Base-by-base conservation (phyloP, 352 stramenopile species). In the Globisporangium lucens region DNA sequence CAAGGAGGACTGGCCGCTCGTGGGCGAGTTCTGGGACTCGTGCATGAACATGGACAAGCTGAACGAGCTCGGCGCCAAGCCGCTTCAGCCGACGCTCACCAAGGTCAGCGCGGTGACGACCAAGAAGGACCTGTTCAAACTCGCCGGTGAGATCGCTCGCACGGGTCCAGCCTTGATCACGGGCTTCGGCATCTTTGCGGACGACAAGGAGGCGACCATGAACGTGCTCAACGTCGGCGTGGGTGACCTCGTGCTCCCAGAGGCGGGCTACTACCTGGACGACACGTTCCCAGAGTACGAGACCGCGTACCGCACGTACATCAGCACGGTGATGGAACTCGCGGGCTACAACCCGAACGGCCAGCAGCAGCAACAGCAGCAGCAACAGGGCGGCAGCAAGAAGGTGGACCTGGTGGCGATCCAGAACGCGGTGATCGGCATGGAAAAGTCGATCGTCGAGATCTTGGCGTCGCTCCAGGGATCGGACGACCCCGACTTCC, bases 201-300 rank as follows among this genome's bases (percentile, higher is more conserved):
- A 95, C 51, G 88, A 76, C 49, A 81, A 89, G 49, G 87, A 97
- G 62, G 82, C 78, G 8, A 79, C 88, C 36, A 73, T 73, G 33
- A 93, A 89, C 61, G 73, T 96, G n/a, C 73, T 90, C 3, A 88
- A 96, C 73, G 65, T 98, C 3, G 76, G 68, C 30, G 78, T 94
- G 61, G 76, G 69, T 7, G 76, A 95, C 5, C 78, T 98, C 51
- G 82, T 74, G 36, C 72, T 98, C 15, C 87, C 90, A 2, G 89
- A 83, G 49, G 93, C 97, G 68, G 98, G 98, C 70, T 94, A 43
- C 36, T 43, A 43, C 36, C 10, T 17, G 36, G 36, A 43, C 10
- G 10, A 43, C 36, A 17, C 36, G 10, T 43, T 43, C 36, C 36
- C 36, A 43, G 36, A 43, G 36, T 43, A 43, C 36, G 36, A 43